phyloP scores from a whole-genome alignment of 1,284 basidiomycete genomes.

The Microbotryomycetes sp. region DNA sequence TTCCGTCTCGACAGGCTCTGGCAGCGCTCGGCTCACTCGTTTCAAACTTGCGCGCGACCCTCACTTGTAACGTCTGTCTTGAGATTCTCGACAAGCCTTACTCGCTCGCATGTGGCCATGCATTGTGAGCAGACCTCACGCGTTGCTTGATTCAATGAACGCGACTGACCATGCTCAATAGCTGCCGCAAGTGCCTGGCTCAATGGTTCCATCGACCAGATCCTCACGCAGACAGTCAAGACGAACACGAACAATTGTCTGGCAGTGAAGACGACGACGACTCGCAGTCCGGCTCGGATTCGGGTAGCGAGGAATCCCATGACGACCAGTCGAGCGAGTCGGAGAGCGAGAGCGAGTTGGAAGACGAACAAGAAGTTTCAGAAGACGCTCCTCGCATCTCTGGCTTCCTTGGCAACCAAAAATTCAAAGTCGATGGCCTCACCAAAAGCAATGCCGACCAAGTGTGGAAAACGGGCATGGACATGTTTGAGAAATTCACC shows the following conservation, averaged over 20 bases:
- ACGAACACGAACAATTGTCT: background rate
- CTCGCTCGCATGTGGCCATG: constrained; percentile 29
- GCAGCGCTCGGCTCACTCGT: constrained; percentile 11
- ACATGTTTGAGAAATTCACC: background rate
- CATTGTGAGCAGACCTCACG: constrained; percentile 22
- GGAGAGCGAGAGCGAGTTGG: background rate
- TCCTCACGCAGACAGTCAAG: constrained; percentile 4
- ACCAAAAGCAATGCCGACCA: background rate
- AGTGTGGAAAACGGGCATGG: background rate
- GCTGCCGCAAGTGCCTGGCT: constrained; percentile 27
- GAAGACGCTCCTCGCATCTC: constrained; percentile 1
- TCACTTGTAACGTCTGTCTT: constrained; percentile 26
- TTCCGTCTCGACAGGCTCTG: background rate
- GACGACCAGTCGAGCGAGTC: background rate
- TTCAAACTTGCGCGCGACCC: constrained; percentile 7
- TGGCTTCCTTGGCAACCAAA: background rate
- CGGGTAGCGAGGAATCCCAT: background rate
- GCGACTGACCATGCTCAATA: constrained; percentile 8
- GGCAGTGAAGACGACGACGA: background rate
- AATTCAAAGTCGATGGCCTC: background rate
- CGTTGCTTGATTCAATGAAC: background rate
- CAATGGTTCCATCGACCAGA: constrained; percentile 30
- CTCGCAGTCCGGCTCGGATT: background rate
- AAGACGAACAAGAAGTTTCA: background rate
- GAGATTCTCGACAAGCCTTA: constrained; percentile 26